Percentiles rank a stretch among this genome's conserved stretches.
These are phyloP conservation scores for Linum lewisii DNA, from an alignment of 345 rosid genomes.

Conservation along the genomic window DNA sequence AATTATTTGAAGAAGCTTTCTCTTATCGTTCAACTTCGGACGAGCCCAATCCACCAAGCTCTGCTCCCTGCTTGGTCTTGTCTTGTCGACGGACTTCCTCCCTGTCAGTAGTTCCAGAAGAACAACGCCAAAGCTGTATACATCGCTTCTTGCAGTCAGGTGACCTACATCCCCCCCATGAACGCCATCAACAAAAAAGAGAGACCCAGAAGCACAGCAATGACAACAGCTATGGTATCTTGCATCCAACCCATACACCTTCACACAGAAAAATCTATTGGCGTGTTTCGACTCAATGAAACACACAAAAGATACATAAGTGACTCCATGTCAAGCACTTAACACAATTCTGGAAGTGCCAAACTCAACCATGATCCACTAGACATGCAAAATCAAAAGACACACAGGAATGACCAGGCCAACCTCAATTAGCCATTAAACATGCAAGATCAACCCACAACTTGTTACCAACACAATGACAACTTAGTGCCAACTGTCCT, in stretches of 20 bases:
- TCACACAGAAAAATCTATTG: not conserved
- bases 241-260: too few relatives aligned
- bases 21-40: constrained; percentile 84
- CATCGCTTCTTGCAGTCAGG: constrained; percentile 90
- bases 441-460: too few relatives aligned
- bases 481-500: too few relatives aligned
- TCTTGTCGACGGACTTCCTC: constrained; percentile 91
- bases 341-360: too few relatives aligned
- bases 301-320: not conserved
- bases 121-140: constrained; percentile 94
- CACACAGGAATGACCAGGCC: too few relatives aligned
- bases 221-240: too few relatives aligned
- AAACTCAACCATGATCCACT: too few relatives aligned
- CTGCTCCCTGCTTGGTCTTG: constrained; percentile 91
- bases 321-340: too few relatives aligned
- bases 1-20: constrained; percentile 74
- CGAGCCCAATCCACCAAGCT: constrained; percentile 97
- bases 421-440: too few relatives aligned
- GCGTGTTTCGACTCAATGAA: not conserved
- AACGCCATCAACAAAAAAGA: not conserved
- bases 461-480: too few relatives aligned
- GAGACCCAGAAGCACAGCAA: too few relatives aligned
- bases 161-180: constrained; percentile 47
- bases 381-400: too few relatives aligned
- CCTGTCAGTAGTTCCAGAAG: constrained; percentile 86